Evolutionary conservation across 2,329 filamentous ascomycete genomes (phyloP), one percentile per base, ranked within the genome.

Genomic region (Fonsecaea multimorphosa): DNA sequence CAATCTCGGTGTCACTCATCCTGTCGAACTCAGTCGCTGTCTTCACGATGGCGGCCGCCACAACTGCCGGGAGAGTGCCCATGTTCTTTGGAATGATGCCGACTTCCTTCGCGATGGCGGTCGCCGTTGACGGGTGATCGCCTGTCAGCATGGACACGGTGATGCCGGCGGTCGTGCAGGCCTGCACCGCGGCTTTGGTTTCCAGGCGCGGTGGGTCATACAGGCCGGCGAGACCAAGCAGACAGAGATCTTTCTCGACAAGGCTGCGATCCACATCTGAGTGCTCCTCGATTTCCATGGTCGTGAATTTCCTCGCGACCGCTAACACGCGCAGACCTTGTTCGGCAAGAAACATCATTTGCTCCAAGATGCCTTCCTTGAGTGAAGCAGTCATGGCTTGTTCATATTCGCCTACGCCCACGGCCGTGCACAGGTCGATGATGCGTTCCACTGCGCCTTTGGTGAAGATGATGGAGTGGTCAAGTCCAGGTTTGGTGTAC

Each of bases 391-490:
- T 80, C 73, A 83, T 76, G 2, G 73, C 64, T 38, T 80, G 73
- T 16, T 80, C 74, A 9, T 49, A 5, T 24, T 49, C 44, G 3
- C 22, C 44, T 3, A 49, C 44, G 22, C 44, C 44, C 44, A 49
- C 44, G 22, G 44, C 19, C 44, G 80, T 83, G 73, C 86, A 88
- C 29, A 84, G 82, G 59, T 84, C 82, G 46, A 89, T 80, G 56
- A 89, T 80, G 12, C 85, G 79, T 73, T 89, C 86, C 4, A 88
- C 86, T 6, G 87, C 87, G 34, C 87, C 87, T 72, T 89, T 89
- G 54, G 85, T 85, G 73, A 86, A 88, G 3, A 86, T 78, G 32
- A 81, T 70, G 19, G 73, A 74, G 9, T 78, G 64, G 54, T 74
- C 63, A 1, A 71, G 63, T 8, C 68, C 63, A 3, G 67, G 55